A percentile compares a stretch with the other conserved stretches of the same genome.
These are phyloP conservation scores for Lyophyllum shimeji DNA, from an alignment of 768 basidiomycete genomes.

Conservation along the genomic window DNA sequence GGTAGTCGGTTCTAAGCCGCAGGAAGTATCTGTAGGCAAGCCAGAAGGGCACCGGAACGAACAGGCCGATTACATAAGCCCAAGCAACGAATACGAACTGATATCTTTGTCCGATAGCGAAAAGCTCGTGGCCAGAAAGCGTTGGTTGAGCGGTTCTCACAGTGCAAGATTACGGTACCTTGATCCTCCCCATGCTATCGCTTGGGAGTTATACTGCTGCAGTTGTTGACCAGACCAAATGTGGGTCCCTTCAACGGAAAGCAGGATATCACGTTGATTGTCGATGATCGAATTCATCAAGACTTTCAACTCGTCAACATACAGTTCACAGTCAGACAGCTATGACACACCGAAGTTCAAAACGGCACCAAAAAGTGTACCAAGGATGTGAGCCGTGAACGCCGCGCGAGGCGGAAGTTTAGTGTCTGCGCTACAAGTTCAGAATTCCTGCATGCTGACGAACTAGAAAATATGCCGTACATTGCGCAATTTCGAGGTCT, in stretches of 20 bases:
- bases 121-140: conserved; percentile 35
- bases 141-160: background rate
- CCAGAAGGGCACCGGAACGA: conserved; percentile 56
- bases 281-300: conserved; percentile 61
- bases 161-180: conserved; percentile 14
- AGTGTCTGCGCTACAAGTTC: conserved; percentile 29
- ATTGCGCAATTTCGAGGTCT: conserved; percentile 51
- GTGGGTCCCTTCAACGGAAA: conserved; percentile 57
- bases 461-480: conserved; percentile 14
- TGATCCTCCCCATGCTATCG: conserved; percentile 52
- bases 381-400: conserved; percentile 48
- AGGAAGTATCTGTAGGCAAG: conserved; percentile 43
- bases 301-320: conserved; percentile 27
- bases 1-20: conserved; percentile 41
- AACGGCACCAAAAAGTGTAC: conserved; percentile 47
- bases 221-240: conserved; percentile 50
- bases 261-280: conserved; percentile 46
- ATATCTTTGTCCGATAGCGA: conserved; percentile 43
- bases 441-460: background rate
- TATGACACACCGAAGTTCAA: conserved; percentile 40
- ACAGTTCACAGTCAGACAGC: background rate
- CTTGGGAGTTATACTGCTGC: conserved; percentile 51
- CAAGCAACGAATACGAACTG: conserved; percentile 52
- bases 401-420: conserved; percentile 50
- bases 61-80: conserved; percentile 47